Conservation (phyloP, 805 yeast genomes). For the Sungouiozyma intestinalis region DNA sequence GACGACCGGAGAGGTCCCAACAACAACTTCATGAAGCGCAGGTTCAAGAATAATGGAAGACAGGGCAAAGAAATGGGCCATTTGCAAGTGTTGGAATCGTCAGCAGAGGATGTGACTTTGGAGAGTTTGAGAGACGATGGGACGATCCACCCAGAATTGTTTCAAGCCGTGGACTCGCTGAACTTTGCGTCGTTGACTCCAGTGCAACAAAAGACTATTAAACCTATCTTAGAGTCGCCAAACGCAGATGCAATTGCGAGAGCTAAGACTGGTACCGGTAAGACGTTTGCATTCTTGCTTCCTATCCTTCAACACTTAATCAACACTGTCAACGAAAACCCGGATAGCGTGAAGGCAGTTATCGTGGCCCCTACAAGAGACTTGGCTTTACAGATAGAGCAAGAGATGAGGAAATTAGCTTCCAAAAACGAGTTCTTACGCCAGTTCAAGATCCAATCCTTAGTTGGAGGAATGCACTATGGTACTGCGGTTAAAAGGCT, state of each 20-base stretch:
- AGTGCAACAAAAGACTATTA: conserved; percentile 56
- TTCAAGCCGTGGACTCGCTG: conserved; percentile 31
- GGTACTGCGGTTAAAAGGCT: conserved; percentile 28
- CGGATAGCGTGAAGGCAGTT: conserved; percentile 43
- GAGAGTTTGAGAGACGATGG: conserved; percentile 23
- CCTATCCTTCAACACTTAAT: conserved; percentile 58
- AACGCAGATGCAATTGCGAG: conserved; percentile 62
- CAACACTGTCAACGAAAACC: conserved; percentile 22
- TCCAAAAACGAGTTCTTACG: conserved; percentile 18
- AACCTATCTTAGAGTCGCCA: conserved; percentile 40
- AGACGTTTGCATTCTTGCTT: conserved; percentile 79
- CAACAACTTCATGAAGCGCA: conserved; percentile 7
- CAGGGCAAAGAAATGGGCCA: background rate
- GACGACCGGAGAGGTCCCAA: background rate
- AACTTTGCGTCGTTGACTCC: conserved; percentile 49
- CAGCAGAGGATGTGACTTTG: conserved; percentile 17
- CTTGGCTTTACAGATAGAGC: conserved; percentile 71
- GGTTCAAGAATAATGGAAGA: background rate
- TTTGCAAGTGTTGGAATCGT: background rate
- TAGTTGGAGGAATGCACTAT: conserved; percentile 60
- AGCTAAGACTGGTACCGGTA: conserved; percentile 95
- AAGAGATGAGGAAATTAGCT: conserved; percentile 45
- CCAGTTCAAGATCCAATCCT: conserved; percentile 35
- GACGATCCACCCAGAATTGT: conserved; percentile 21
- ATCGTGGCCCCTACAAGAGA: conserved; percentile 88